These are phyloP conservation scores for Cinnamomum micranthum DNA, from an alignment of 164 flowering plant species.

Conservation along the genomic window DNA sequence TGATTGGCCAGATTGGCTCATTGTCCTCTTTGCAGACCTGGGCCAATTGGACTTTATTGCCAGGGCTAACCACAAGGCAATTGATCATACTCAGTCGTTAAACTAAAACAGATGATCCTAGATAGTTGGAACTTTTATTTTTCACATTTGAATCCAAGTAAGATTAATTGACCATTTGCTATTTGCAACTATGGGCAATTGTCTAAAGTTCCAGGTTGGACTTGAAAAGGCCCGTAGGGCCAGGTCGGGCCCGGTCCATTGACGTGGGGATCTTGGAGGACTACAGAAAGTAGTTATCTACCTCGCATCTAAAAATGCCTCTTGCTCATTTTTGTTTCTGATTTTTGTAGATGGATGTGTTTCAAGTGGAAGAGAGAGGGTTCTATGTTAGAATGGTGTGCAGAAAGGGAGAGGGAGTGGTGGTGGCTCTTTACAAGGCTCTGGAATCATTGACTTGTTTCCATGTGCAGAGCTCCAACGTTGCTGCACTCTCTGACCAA, in stretches of 20 bases:
- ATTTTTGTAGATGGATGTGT: constrained; percentile 57
- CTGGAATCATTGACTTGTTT: constrained; percentile 59
- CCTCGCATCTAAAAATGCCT: background rate
- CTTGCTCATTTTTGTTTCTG: background rate
- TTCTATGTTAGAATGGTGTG: constrained; percentile 56
- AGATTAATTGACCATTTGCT: no score
- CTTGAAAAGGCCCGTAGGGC: no score
- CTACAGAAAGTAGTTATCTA: no score
- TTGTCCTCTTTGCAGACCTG: no score
- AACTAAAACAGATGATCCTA: no score
- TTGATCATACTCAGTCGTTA: background rate
- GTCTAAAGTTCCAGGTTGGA: background rate
- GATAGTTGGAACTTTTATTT: no score
- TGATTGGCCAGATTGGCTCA: no score
- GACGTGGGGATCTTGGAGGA: background rate
- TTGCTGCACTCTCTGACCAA: constrained; percentile 37
- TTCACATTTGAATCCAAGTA: no score
- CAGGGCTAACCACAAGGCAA: background rate
- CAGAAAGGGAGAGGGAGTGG: constrained; percentile 57
- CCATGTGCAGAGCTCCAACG: constrained; percentile 48
- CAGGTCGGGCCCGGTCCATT: background rate
- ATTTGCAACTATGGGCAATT: background rate
- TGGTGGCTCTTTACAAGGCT: constrained; percentile 54
- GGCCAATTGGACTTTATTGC: no score
- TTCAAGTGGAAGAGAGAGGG: constrained; percentile 64